These are phyloP conservation scores for Phalaenopsis equestris DNA, from an alignment of 106 monocot species.

Conservation along the genomic window DNA sequence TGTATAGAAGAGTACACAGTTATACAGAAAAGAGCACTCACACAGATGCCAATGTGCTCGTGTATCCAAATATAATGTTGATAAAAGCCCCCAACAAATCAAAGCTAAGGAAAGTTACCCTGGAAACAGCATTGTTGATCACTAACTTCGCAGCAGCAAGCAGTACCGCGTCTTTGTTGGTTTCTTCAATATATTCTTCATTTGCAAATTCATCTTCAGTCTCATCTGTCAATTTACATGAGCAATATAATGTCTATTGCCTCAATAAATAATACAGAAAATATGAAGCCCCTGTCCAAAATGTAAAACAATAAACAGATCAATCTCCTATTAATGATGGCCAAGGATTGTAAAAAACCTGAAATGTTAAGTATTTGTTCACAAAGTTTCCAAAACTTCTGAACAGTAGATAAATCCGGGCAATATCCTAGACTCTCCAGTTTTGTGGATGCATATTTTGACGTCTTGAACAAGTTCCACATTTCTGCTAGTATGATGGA, in stretches of 20 bases:
- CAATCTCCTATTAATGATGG: neutral
- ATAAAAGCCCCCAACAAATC: neutral
- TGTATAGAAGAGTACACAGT: neutral
- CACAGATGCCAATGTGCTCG: neutral
- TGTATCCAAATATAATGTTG: neutral
- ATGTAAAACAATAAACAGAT: neutral
- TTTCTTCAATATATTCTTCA: slow-evolving; percentile 96
- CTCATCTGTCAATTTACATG: slow-evolving; percentile 52
- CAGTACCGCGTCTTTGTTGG: slow-evolving; percentile 66
- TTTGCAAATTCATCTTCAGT: slow-evolving; percentile 97
- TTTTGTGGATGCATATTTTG: slow-evolving; percentile 58
- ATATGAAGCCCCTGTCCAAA: neutral
- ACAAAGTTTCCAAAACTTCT: slow-evolving; percentile 88
- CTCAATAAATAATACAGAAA: neutral
- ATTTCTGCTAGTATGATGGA: slow-evolving; percentile 62
- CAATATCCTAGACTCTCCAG: slow-evolving; percentile 68
- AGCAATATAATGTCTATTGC: slow-evolving; percentile 3
- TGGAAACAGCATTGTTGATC: slow-evolving; percentile 39
- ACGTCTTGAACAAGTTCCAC: slow-evolving; percentile 84
- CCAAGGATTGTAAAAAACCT: slow-evolving; percentile 36
- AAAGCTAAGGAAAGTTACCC: slow-evolving; percentile 35
- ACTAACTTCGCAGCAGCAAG: slow-evolving; percentile 84
- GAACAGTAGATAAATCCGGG: slow-evolving; percentile 36
- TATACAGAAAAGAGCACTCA: neutral
- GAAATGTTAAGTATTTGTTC: slow-evolving; percentile 63